phyloP scores from a whole-genome alignment of 139 green algal species.

The Tetratostichococcus sp. region DNA sequence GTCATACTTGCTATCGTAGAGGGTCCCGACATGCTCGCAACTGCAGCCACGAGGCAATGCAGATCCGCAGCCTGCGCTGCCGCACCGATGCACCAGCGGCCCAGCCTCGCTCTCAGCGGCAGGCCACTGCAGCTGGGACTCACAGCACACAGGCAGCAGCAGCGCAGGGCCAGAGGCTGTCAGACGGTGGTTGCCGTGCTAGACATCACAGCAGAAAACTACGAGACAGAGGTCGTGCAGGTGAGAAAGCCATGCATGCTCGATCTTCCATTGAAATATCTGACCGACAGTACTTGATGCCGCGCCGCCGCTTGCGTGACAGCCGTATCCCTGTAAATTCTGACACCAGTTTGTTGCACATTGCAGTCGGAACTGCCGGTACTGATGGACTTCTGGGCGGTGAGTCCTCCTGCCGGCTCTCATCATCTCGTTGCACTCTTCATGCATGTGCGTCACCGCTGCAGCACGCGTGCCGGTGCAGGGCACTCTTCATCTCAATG shows the following conservation, averaged over 20 bases:
- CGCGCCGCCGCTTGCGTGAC: too few species aligned
- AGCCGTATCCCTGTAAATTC: too few species aligned
- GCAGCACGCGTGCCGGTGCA: too few species aligned
- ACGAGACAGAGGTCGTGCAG: conserved; percentile 11
- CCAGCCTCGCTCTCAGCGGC: not conserved
- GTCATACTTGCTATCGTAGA: too few species aligned
- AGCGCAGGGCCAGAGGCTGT: not conserved
- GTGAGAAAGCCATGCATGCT: too few species aligned
- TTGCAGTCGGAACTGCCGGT: conserved; percentile 70
- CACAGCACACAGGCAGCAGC: not conserved
- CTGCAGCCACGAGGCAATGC: too few species aligned
- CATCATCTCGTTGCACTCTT: not conserved
- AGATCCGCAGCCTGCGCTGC: not conserved
- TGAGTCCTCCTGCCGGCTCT: too few species aligned
- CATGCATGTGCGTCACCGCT: not conserved
- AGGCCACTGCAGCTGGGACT: not conserved
- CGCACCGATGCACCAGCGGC: not conserved
- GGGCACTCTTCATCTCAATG: too few species aligned
- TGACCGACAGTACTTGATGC: too few species aligned
- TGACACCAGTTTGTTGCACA: too few species aligned
- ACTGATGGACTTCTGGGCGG: conserved; percentile 91
- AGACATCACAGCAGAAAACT: conserved; percentile 9
- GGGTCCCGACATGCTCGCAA: not conserved
- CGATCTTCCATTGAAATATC: too few species aligned
- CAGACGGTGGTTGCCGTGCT: not conserved